A percentile compares a stretch with the other conserved stretches of the same genome.
phyloP scores from a whole-genome alignment of 768 basidiomycete genomes.

The Chalciporus sphaerocephalus region DNA sequence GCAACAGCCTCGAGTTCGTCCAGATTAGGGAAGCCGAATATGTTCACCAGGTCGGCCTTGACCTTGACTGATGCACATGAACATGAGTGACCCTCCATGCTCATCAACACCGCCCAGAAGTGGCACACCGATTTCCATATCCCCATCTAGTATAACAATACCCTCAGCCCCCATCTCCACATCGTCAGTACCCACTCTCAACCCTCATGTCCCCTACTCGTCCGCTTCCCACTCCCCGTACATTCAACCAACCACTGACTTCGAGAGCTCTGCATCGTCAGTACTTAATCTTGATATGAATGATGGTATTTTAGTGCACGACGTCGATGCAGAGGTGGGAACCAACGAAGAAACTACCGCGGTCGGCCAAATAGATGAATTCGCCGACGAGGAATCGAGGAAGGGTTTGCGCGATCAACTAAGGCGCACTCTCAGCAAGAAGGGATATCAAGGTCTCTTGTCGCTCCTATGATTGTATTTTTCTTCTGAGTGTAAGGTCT shows the following conservation, averaged over 20 bases:
- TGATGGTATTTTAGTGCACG: slow-evolving; percentile 69
- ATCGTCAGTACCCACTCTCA: slow-evolving; percentile 54
- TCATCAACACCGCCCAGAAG: slow-evolving; percentile 35
- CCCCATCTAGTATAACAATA: slow-evolving; percentile 53
- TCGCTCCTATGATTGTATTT: neutral
- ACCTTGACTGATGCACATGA: slow-evolving; percentile 2
- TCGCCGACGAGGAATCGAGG: slow-evolving; percentile 56
- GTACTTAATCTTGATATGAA: slow-evolving; percentile 60
- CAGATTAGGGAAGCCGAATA: neutral
- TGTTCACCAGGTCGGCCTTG: neutral
- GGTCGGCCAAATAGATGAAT: slow-evolving; percentile 40
- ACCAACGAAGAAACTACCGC: slow-evolving; percentile 52
- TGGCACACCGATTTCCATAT: slow-evolving; percentile 33
- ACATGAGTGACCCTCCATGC: slow-evolving; percentile 27
- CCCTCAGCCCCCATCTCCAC: slow-evolving; percentile 49
- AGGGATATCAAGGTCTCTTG: slow-evolving; percentile 43
- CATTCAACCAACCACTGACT: slow-evolving; percentile 32
- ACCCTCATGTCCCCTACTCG: slow-evolving; percentile 43
- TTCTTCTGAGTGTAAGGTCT: neutral
- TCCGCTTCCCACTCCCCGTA: slow-evolving; percentile 26
- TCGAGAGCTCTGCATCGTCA: slow-evolving; percentile 70
- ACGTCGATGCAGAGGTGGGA: slow-evolving; percentile 61
- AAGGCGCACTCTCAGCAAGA: slow-evolving; percentile 57
- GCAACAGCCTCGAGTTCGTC: neutral
- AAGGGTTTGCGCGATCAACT: slow-evolving; percentile 66